These are phyloP conservation scores for Hyphochytrium catenoides DNA, from an alignment of 352 stramenopile genomes.

Conservation along the genomic window DNA sequence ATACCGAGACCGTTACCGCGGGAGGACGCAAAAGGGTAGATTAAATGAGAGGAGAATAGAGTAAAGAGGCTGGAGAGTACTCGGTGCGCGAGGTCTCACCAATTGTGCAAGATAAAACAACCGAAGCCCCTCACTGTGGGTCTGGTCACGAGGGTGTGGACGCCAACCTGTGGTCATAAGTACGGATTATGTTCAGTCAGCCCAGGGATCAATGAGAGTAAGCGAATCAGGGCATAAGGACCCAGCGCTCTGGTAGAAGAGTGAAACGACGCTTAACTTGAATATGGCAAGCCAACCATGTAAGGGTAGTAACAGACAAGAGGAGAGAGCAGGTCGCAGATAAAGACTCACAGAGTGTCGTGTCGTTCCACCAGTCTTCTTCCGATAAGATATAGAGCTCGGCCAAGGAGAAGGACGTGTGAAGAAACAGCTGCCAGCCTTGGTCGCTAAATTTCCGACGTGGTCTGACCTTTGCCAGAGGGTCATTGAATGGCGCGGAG, in stretches of 20 bases:
- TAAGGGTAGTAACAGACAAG: too few relatives aligned
- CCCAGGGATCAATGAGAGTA: neutral
- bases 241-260: conserved; percentile 1
- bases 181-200: conserved; percentile 10
- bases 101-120: conserved; percentile 53
- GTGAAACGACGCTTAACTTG: neutral
- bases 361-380: conserved; percentile 61
- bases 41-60: neutral
- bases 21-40: conserved; percentile 1
- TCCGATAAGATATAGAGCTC: conserved; percentile 48
- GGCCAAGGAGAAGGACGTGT: conserved; percentile 52
- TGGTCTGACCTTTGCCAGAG: conserved; percentile 40
- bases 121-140: conserved; percentile 51
- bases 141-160: conserved; percentile 38
- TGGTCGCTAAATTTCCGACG: conserved; percentile 71
- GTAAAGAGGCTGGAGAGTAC: neutral
- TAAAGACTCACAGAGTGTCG: conserved; percentile 25
- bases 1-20: conserved; percentile 5
- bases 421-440: conserved; percentile 58
- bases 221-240: neutral
- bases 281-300: neutral
- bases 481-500: conserved; percentile 46
- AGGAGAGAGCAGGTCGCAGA: conserved; percentile 1
- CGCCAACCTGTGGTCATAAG: conserved; percentile 43
- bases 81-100: conserved; percentile 13